Percentiles rank a stretch among this genome's conserved stretches.
These are phyloP conservation scores for Thalassiosira mediterranea DNA, from an alignment of 352 stramenopile genomes.

Conservation along the genomic window DNA sequence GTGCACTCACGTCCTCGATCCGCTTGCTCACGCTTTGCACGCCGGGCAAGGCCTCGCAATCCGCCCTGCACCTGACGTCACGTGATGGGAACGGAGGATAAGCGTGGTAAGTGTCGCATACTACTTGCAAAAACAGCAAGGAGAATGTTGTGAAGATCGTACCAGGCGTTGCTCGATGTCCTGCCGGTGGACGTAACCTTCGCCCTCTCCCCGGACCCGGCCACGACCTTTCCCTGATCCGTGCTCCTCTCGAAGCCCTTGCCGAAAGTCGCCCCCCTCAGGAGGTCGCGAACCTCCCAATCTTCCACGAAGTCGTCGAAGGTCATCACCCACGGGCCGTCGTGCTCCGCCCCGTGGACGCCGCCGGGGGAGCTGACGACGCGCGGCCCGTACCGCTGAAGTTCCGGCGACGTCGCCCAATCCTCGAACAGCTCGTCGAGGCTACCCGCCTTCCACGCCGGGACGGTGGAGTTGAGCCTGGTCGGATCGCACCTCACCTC, in stretches of 20 bases:
- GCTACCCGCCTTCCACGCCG: constrained; percentile 35
- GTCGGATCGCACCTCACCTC: constrained; percentile 50
- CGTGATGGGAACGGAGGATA: too few relatives aligned
- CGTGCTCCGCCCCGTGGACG: constrained; percentile 20
- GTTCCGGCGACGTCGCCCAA: constrained; percentile 20
- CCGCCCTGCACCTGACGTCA: constrained; percentile 64
- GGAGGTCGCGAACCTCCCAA: constrained; percentile 70
- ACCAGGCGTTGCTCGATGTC: too few relatives aligned
- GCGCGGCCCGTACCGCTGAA: constrained; percentile 36
- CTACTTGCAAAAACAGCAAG: too few relatives aligned
- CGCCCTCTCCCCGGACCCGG: constrained; percentile 46
- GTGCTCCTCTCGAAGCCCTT: constrained; percentile 63
- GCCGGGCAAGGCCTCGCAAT: constrained; percentile 68
- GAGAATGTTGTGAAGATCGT: too few relatives aligned
- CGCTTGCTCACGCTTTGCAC: constrained; percentile 43
- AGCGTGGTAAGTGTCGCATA: too few relatives aligned
- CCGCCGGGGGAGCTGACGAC: constrained; percentile 40
- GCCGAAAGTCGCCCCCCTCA: constrained; percentile 56
- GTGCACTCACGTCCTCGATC: constrained; percentile 65
- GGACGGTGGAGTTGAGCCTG: constrained; percentile 59
- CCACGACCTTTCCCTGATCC: constrained; percentile 64
- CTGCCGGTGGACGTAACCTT: constrained; percentile 53
- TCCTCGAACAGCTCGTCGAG: constrained; percentile 62
- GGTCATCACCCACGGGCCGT: constrained; percentile 80
- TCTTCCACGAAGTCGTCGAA: constrained; percentile 84